Base-by-base conservation (phyloP, 441 rosid species). In the Aleurites moluccanus region DNA sequence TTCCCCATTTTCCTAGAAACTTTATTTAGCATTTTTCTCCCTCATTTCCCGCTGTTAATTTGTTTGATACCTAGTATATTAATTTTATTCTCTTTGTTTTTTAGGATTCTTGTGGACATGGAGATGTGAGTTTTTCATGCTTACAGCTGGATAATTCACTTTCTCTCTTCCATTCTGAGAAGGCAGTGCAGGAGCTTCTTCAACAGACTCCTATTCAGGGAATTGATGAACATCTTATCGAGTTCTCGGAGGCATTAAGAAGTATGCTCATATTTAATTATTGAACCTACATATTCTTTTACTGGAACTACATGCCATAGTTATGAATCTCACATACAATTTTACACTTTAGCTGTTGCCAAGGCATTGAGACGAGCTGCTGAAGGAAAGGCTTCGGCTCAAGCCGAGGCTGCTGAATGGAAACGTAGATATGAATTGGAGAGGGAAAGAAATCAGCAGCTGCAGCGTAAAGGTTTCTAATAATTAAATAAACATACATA, bases 381-480 rank as follows among this genome's bases (percentile, higher is more conserved):
- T 66, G 99, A 96, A 86, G 99, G 91, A 65, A 96, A 93, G 75
- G 99, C 97, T 62, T 80, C 90, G 80, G 98, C 98, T 71, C 98
- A 96, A 87, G 97, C 96, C 40, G 98, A 96, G 86, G 98, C 97
- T 70, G 87, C 97, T 80, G 98, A 96, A 82, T 96, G 99, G 99
- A 93, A 93, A 81, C 93, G 97, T 71, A 86, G 90, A 88, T 96
- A 85, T 74, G 97, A 96, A 80, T 77, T 93, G 75, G 97, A 93
- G 87, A 90, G 84, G 80, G 80, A 85, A 35, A 86, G 86, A 73
- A 96, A 87, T 74, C 83, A 53, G 47, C 83, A 70, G 64, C 78
- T 83, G 74, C 87, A 86, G 70, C 86, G 14, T 70, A 90, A 87
- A 92, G 99, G 97, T 95, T 84, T 82, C 59, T 79, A 62, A 38